Conservation (phyloP, 257 asterid genomes). For the Solanum rostratum region DNA sequence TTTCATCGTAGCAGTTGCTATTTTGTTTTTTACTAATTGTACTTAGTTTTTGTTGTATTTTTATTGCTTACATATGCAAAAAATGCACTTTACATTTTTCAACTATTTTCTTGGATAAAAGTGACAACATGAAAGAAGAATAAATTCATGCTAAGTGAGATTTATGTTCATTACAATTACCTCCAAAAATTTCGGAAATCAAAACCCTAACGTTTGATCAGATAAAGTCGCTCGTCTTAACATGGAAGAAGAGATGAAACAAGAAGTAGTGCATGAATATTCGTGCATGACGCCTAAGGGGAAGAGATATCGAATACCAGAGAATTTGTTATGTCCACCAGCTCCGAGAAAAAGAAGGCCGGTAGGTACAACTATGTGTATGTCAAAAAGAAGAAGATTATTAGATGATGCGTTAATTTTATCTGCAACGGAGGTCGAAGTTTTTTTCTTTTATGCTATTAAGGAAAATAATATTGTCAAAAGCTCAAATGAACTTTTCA, state of each 20-base stretch:
- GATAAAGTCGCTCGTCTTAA: neutral
- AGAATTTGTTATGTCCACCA: conserved; percentile 32
- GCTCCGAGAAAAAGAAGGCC: conserved; percentile 47
- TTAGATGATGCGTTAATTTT: conserved; percentile 3
- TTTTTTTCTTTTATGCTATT: conserved; percentile 28
- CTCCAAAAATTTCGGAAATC: neutral
- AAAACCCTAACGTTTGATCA: neutral
- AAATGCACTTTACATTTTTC: conserved; percentile 6
- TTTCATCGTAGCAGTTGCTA: conserved; percentile 48
- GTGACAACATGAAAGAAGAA: neutral
- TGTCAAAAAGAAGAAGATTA: conserved; percentile 16
- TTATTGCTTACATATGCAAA: conserved; percentile 30
- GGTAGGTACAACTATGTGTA: neutral
- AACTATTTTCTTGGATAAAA: conserved; percentile 33
- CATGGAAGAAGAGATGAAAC: neutral
- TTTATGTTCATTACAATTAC: neutral
- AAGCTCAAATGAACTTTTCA: neutral
- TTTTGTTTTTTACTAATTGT: conserved; percentile 42
- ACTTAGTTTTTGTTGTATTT: neutral
- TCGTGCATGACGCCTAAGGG: conserved; percentile 39
- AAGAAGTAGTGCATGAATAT: neutral
- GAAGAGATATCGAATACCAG: conserved; percentile 27
- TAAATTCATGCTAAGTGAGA: neutral
- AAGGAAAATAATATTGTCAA: neutral
- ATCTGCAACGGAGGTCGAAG: conserved; percentile 37